Conservation (phyloP, 176 grass and related monocot genomes). For the Bolboschoenus planiculmis region DNA sequence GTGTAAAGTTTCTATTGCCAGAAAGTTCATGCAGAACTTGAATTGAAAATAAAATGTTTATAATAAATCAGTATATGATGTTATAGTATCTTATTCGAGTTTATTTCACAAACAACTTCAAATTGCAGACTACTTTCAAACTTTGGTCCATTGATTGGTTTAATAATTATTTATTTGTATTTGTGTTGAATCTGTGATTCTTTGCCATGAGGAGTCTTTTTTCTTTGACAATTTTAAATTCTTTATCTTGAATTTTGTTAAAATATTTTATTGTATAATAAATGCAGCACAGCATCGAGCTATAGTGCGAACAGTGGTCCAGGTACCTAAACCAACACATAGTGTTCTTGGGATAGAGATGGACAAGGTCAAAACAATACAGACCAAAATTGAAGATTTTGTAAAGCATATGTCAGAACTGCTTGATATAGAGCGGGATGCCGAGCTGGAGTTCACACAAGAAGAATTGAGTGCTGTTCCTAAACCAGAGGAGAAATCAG, state of each 20-base stretch:
- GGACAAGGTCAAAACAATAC: constrained; percentile 57
- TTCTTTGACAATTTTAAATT: neutral
- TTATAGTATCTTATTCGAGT: neutral
- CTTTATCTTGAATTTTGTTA: neutral
- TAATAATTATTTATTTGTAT: neutral
- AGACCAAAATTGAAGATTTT: constrained; percentile 66
- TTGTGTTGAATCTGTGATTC: neutral
- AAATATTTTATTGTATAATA: neutral
- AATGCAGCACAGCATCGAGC: constrained; percentile 47
- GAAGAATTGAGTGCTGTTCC: constrained; percentile 77
- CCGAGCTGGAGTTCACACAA: constrained; percentile 86
- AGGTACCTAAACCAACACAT: constrained; percentile 44
- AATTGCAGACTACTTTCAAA: neutral
- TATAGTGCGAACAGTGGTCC: constrained; percentile 33
- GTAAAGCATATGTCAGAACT: constrained; percentile 77
- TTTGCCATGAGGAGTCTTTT: neutral
- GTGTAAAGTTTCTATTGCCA: neutral
- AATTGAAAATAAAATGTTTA: neutral
- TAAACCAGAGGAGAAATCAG: constrained; percentile 36
- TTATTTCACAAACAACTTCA: neutral
- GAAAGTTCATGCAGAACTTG: neutral
- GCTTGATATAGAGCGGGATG: constrained; percentile 64
- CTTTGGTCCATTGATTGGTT: neutral
- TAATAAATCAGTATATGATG: neutral
- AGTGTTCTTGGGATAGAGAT: constrained; percentile 58